Evolutionary conservation across 441 rosid species (phyloP).

Genomic region (Heliophila coronopifolia): DNA sequence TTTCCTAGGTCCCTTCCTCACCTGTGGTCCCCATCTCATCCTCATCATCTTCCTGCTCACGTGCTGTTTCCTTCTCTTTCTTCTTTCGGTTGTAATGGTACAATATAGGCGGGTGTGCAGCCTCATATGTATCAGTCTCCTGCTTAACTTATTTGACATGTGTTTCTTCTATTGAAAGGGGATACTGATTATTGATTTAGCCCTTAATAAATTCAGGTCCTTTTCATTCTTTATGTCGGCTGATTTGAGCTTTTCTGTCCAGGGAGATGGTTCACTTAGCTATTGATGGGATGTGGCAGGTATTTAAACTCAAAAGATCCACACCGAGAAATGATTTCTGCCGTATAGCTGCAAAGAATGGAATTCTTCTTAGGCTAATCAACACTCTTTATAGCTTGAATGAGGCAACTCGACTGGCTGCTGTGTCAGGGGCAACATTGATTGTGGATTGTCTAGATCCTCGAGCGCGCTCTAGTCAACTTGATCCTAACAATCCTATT

Average conservation of each 20-base stretch:
- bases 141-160: not conserved
- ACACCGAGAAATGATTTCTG: conserved; percentile 94
- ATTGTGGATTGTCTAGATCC: conserved; percentile 51
- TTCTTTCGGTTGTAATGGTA: too few species aligned
- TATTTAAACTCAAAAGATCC: conserved; percentile 89
- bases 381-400: conserved; percentile 95
- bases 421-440: conserved; percentile 53
- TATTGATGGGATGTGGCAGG: conserved; percentile 99
- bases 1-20: too few species aligned
- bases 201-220: not conserved
- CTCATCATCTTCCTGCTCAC: too few species aligned
- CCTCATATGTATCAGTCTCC: too few species aligned
- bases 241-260: conserved; percentile 35
- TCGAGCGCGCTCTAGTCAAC: conserved; percentile 61
- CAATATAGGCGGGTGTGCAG: too few species aligned
- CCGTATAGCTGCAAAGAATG: conserved; percentile 89
- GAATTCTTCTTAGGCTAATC: conserved; percentile 74
- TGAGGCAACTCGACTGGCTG: conserved; percentile 85
- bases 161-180: conserved; percentile 3
- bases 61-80: too few species aligned
- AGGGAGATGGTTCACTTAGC: conserved; percentile 99
- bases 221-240: conserved; percentile 5
- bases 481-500: conserved; percentile 53
- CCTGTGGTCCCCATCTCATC: too few species aligned
- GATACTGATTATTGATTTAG: conserved; percentile 4